phyloP scores from a whole-genome alignment of 768 basidiomycete genomes.

The Lyophyllum shimeji region DNA sequence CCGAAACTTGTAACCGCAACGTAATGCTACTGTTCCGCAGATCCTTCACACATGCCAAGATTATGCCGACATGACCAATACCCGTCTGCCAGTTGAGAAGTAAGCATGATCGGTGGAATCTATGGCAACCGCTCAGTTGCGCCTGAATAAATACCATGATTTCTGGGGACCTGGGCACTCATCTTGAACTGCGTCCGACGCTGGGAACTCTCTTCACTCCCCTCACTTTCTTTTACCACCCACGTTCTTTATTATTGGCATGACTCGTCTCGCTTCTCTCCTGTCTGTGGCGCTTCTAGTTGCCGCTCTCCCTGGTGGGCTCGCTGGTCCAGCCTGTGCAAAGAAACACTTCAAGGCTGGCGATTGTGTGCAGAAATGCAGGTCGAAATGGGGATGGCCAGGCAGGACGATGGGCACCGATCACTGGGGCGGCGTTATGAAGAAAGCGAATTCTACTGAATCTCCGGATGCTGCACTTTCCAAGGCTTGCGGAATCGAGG shows the following conservation, averaged over 20 bases:
- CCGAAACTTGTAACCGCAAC: too few species aligned
- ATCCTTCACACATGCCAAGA: background rate
- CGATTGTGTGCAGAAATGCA: conserved; percentile 39
- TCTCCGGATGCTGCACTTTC: conserved; percentile 36
- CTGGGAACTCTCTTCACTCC: background rate
- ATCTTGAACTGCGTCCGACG: conserved; percentile 1
- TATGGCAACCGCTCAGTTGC: conserved; percentile 19
- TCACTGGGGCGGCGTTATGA: conserved; percentile 54
- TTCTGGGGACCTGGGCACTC: background rate
- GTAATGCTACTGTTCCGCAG: background rate
- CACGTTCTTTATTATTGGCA: conserved; percentile 26
- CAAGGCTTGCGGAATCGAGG: conserved; percentile 39
- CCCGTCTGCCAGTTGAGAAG: conserved; percentile 4
- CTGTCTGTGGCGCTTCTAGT: conserved; percentile 33
- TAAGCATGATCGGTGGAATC: conserved; percentile 15
- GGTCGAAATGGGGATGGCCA: conserved; percentile 45
- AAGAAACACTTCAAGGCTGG: conserved; percentile 32
- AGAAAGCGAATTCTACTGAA: conserved; percentile 29
- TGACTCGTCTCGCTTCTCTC: conserved; percentile 36
- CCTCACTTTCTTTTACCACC: conserved; percentile 20
- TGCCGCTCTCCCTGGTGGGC: conserved; percentile 32
- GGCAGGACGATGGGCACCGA: conserved; percentile 51
- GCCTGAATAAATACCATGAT: conserved; percentile 10
- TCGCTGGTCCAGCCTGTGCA: conserved; percentile 49
- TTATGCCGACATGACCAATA: background rate